Percentiles rank a stretch among this genome's conserved stretches.
Conservation (phyloP, 192 early-diverging fungal species). For the Coemansia sp. region DNA sequence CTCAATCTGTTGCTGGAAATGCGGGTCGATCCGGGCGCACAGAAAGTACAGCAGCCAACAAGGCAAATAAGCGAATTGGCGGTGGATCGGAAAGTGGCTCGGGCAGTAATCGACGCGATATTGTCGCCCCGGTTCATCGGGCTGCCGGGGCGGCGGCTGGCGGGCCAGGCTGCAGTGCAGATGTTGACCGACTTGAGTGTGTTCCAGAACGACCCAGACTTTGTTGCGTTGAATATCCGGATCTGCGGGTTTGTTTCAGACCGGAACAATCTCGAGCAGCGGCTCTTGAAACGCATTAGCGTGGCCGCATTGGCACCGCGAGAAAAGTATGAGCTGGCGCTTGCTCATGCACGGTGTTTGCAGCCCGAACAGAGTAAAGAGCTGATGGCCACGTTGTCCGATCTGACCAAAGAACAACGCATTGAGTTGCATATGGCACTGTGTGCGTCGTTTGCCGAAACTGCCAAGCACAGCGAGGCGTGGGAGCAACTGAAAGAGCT, state of each 20-base stretch:
- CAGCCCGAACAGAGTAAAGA: slow-evolving; percentile 7
- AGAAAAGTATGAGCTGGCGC: slow-evolving; percentile 19
- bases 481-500: not conserved
- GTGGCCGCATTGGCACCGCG: not conserved
- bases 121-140: slow-evolving; percentile 19
- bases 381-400: not conserved
- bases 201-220: not conserved
- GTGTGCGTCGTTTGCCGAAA: slow-evolving; percentile 30
- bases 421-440: slow-evolving; percentile 25
- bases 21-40: slow-evolving; percentile 1
- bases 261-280: not conserved
- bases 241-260: slow-evolving; percentile 34
- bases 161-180: slow-evolving; percentile 42
- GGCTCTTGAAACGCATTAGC: not conserved
- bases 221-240: slow-evolving; percentile 14
- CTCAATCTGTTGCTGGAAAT: slow-evolving; percentile 30
- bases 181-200: slow-evolving; percentile 25
- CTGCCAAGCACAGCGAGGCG: slow-evolving; percentile 7
- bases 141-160: slow-evolving; percentile 31
- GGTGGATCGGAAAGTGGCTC: not conserved
- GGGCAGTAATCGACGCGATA: slow-evolving; percentile 10
- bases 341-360: slow-evolving; percentile 43
- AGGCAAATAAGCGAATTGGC: not conserved
- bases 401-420: slow-evolving; percentile 6
- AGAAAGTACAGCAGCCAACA: not conserved